phyloP scores from a whole-genome alignment of 768 basidiomycete species.

The Tephrocybe rancida region DNA sequence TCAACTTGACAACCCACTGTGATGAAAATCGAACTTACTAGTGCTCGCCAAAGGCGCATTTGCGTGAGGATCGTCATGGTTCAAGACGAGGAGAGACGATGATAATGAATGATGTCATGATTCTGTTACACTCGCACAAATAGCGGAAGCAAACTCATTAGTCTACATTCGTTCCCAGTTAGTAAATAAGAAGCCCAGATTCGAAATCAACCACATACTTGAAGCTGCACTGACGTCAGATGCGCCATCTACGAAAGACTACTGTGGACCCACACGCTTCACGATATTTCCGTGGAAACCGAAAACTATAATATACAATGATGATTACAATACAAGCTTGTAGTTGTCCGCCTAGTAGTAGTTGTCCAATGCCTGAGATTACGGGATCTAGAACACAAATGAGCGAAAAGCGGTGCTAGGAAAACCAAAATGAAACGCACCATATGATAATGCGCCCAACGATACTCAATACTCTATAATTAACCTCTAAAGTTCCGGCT shows the following conservation, averaged over 20 bases:
- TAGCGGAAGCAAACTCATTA: background rate
- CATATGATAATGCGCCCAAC: background rate
- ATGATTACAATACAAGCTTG: background rate
- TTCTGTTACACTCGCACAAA: background rate
- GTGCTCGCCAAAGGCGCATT: background rate
- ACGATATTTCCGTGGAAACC: no score
- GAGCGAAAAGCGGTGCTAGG: background rate
- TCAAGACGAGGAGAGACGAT: background rate
- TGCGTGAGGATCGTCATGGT: background rate
- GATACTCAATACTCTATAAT: background rate
- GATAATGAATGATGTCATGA: constrained; percentile 1
- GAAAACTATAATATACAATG: no score
- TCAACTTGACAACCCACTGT: background rate
- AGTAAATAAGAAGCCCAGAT: no score
- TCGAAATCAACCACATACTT: no score
- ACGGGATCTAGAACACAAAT: background rate
- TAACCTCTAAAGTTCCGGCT: background rate
- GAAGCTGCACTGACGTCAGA: no score
- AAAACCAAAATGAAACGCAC: background rate
- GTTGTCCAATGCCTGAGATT: background rate
- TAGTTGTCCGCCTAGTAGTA: background rate
- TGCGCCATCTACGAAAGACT: no score
- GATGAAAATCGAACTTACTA: background rate
- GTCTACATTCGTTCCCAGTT: no score
- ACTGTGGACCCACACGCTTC: no score